Percentiles rank a stretch among this genome's conserved stretches.
These are phyloP conservation scores for Suhomyces sp. DNA, from an alignment of 805 yeast genomes.

Conservation along the genomic window DNA sequence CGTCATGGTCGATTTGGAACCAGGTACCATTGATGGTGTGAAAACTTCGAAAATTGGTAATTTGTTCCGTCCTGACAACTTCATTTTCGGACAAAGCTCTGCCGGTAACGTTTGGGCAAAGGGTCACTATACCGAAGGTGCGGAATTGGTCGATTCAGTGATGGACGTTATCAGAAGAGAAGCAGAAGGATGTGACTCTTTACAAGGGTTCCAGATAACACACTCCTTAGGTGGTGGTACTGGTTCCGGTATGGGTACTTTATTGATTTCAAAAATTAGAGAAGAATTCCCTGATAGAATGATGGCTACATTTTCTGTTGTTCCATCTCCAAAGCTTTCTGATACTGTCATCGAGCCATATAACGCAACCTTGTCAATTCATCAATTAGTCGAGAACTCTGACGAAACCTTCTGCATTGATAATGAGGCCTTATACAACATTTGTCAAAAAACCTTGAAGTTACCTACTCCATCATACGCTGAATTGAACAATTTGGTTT, in stretches of 20 bases:
- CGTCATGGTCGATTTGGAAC: slow-evolving; percentile 88
- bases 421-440: slow-evolving; percentile 88
- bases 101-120: slow-evolving; percentile 98
- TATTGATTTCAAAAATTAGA: slow-evolving; percentile 77
- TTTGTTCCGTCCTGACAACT: slow-evolving; percentile 89
- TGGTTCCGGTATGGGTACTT: slow-evolving; percentile 95
- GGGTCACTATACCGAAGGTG: slow-evolving; percentile 96
- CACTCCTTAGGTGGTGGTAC: slow-evolving; percentile 74
- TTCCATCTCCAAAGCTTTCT: slow-evolving; percentile 86
- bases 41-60: slow-evolving; percentile 78
- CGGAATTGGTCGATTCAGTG: slow-evolving; percentile 87
- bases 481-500: slow-evolving; percentile 78
- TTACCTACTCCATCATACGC: slow-evolving; percentile 73
- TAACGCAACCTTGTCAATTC: slow-evolving; percentile 86
- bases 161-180: slow-evolving; percentile 89
- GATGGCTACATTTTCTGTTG: slow-evolving; percentile 93
- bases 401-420: slow-evolving; percentile 95
- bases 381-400: slow-evolving; percentile 85
- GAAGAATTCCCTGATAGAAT: slow-evolving; percentile 94
- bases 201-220: slow-evolving; percentile 89
- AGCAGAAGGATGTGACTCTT: slow-evolving; percentile 88
- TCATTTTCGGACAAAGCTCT: slow-evolving; percentile 83
- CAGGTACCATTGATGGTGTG: slow-evolving; percentile 88
- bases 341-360: slow-evolving; percentile 96
- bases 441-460: slow-evolving; percentile 83